Percentiles rank a stretch among this genome's conserved stretches.
Evolutionary conservation across 371 early-diverging fungal species (phyloP).

Genomic region (Phascolomyces articulosus): DNA sequence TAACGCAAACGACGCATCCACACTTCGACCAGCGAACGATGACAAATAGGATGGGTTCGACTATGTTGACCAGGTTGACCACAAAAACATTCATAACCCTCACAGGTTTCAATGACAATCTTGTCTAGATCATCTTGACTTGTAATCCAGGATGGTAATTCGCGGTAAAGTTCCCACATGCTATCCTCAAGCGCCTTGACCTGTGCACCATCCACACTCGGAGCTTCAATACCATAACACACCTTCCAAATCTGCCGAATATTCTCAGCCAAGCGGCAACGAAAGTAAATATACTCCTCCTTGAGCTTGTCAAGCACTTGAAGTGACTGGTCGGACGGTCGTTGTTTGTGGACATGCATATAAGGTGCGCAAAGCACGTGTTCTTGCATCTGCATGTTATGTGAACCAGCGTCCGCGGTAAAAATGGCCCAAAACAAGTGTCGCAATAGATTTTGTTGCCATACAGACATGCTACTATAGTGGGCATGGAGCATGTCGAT

Average conservation of each 20-base stretch:
- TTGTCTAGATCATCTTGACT: constrained; percentile 7
- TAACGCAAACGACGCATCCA: constrained; percentile 33
- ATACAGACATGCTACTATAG: constrained; percentile 27
- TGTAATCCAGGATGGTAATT: constrained; percentile 25
- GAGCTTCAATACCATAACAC: constrained; percentile 17
- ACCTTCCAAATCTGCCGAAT: constrained; percentile 19
- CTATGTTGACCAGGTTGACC: constrained; percentile 16
- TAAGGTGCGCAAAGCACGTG: constrained; percentile 23
- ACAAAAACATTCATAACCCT: constrained; percentile 21
- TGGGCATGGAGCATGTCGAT: constrained; percentile 25
- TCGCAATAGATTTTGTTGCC: constrained; percentile 28
- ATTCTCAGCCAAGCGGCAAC: constrained; percentile 23
- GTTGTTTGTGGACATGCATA: constrained; percentile 28
- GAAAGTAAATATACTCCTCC: constrained; percentile 30
- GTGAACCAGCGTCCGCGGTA: constrained; percentile 21
- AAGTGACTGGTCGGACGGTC: constrained; percentile 23
- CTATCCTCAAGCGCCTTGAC: constrained; percentile 24
- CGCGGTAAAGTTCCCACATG: constrained; percentile 23
- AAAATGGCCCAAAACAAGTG: constrained; percentile 30
- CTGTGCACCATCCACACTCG: constrained; percentile 18
- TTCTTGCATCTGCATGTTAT: constrained; percentile 24
- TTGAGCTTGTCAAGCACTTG: constrained; percentile 27
- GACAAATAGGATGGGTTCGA: constrained; percentile 27
- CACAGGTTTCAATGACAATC: constrained; percentile 13
- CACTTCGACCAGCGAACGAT: constrained; percentile 24